phyloP scores from a whole-genome alignment of 2,329 filamentous ascomycete species.

The Thelonectria rubi region DNA sequence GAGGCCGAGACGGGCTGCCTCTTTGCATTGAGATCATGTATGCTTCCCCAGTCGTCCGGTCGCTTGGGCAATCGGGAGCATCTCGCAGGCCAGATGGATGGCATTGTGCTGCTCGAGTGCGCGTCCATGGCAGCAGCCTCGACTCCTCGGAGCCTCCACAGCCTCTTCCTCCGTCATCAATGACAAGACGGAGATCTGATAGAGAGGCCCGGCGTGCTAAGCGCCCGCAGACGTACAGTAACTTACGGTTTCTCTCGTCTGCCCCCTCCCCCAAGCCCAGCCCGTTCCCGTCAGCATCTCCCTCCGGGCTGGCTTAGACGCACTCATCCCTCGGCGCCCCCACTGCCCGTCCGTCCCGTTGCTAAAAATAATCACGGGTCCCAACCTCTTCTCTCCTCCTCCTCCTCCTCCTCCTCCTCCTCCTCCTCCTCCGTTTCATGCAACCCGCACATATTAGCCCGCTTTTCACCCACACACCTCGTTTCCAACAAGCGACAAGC shows the following conservation, averaged over 20 bases:
- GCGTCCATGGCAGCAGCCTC: background rate
- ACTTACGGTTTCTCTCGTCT: background rate
- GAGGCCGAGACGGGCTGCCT: background rate
- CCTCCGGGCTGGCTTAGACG: background rate
- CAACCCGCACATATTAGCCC: slow-evolving; percentile 37
- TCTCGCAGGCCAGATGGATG: background rate
- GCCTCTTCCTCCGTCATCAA: slow-evolving; percentile 16
- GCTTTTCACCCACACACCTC: slow-evolving; percentile 10
- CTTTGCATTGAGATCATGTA: background rate
- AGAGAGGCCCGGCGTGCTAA: background rate
- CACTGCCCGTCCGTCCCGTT: slow-evolving; percentile 21
- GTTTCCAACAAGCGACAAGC: slow-evolving; percentile 17
- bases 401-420: background rate
- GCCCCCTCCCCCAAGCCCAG: background rate
- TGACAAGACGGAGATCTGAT: background rate
- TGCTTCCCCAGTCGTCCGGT: background rate
- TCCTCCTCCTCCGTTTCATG: slow-evolving; percentile 28
- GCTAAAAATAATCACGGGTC: slow-evolving; percentile 24
- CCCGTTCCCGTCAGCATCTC: background rate
- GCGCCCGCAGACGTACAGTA: background rate
- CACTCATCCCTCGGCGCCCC: background rate
- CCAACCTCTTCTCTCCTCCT: background rate
- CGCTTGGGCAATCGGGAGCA: background rate
- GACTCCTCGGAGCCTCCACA: background rate
- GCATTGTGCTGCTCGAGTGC: too few species aligned